Conservation (phyloP, 805 yeast species). For the Yamadazyma laniorum region DNA sequence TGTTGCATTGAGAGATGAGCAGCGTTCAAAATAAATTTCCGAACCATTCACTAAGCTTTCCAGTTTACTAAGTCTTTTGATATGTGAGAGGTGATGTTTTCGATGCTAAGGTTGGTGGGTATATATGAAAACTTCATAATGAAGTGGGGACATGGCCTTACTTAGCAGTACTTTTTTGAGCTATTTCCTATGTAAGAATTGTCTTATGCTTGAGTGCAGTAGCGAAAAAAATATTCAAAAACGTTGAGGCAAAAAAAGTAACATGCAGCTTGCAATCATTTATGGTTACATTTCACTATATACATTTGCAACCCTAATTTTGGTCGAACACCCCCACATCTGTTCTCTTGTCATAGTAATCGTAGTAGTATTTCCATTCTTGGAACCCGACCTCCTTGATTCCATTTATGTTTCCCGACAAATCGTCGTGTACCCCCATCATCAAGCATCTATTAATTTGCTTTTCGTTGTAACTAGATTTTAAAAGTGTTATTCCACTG, state of each 20-base stretch:
- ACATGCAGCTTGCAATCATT: not conserved
- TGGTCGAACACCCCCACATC: constrained; percentile 5
- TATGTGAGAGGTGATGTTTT: no score
- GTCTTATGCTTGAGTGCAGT: no score
- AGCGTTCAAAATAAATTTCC: constrained; percentile 5
- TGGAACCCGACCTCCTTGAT: constrained; percentile 44
- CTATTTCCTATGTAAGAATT: no score
- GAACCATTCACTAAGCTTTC: no score
- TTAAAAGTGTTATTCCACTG: constrained; percentile 50
- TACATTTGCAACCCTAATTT: not conserved
- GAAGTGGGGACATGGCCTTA: no score
- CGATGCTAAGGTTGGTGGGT: no score
- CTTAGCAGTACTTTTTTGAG: no score
- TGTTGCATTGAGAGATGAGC: constrained; percentile 1
- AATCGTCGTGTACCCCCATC: constrained; percentile 37
- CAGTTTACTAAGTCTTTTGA: no score
- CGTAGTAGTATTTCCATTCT: constrained; percentile 38
- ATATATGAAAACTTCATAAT: no score
- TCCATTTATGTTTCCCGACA: constrained; percentile 27
- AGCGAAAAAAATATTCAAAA: no score
- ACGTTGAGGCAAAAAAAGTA: no score
- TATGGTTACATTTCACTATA: not conserved
- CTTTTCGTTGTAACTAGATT: constrained; percentile 26
- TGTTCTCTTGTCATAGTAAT: constrained; percentile 27
- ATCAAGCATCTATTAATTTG: constrained; percentile 35